phyloP scores from a whole-genome alignment of 192 early-diverging fungal genomes.

The Backusella westeae region DNA sequence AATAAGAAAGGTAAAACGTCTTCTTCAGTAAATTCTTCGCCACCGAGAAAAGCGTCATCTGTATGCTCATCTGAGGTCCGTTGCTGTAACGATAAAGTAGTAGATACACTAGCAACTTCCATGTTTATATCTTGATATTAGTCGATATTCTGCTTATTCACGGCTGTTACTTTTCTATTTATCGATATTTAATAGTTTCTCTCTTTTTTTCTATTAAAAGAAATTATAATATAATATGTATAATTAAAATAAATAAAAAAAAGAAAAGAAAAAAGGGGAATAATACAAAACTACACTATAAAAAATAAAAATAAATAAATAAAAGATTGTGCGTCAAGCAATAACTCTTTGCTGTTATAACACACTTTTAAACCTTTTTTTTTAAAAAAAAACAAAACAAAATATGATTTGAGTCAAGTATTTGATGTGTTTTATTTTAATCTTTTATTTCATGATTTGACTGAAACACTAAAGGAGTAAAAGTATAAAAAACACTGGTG shows the following conservation, averaged over 20 bases:
- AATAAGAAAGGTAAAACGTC: conserved; percentile 43
- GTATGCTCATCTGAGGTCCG: conserved; percentile 10
- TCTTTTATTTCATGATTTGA: not conserved
- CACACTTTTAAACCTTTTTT: not conserved
- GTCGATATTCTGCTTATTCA: not conserved
- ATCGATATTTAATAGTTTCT: not conserved
- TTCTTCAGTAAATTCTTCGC: conserved; percentile 27
- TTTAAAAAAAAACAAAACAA: not conserved
- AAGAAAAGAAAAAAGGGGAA: conserved; percentile 7
- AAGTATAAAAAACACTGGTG: not conserved
- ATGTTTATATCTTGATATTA: not conserved
- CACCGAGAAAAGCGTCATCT: not conserved
- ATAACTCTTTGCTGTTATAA: not conserved
- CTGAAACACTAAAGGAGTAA: not conserved
- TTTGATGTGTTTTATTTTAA: too few relatives aligned
- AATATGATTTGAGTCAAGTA: not conserved
- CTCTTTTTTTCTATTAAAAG: not conserved
- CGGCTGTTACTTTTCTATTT: not conserved
- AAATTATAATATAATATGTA: not conserved
- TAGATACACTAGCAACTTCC: not conserved
- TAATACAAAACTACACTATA: not conserved
- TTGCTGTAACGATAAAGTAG: not conserved
- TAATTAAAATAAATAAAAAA: not conserved
- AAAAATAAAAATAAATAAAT: not conserved
- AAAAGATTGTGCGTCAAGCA: not conserved